Conservation (phyloP, 1,284 basidiomycete species). For the Puccinia horiana region DNA sequence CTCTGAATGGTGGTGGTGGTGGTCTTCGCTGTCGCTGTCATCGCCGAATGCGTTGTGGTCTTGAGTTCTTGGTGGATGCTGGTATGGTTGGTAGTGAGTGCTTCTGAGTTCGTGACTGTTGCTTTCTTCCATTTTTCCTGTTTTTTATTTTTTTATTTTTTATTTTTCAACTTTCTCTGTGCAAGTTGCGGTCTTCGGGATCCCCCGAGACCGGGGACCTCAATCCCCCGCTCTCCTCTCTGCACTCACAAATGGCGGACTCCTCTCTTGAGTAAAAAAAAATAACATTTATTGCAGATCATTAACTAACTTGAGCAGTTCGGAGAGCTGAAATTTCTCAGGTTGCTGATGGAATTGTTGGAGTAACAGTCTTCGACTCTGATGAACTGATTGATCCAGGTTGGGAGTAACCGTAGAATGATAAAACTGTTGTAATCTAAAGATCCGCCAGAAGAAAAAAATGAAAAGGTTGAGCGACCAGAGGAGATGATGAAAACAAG, state of each 20-base stretch:
- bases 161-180: not conserved
- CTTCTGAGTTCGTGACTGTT: conserved; percentile 23
- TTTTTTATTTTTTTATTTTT: not conserved
- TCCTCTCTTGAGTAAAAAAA: not conserved
- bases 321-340: conserved; percentile 72
- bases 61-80: not conserved
- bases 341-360: conserved; percentile 73
- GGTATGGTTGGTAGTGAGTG: not conserved
- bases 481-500: no score
- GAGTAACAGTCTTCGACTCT: conserved; percentile 64
- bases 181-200: not conserved
- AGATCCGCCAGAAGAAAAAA: not conserved
- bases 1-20: not conserved
- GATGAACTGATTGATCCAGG: not conserved
- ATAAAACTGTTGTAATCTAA: conserved; percentile 49
- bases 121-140: no score
- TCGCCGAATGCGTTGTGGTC: conserved; percentile 26
- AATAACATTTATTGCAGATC: conserved; percentile 8
- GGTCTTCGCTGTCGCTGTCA: conserved; percentile 31
- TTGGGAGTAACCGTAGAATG: conserved; percentile 50
- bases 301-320: conserved; percentile 60
- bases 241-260: no score
- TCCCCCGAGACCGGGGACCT: no score
- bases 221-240: no score
- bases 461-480: not conserved